phyloP scores from a whole-genome alignment of 345 rosid genomes.

The Citrus unshiu region DNA sequence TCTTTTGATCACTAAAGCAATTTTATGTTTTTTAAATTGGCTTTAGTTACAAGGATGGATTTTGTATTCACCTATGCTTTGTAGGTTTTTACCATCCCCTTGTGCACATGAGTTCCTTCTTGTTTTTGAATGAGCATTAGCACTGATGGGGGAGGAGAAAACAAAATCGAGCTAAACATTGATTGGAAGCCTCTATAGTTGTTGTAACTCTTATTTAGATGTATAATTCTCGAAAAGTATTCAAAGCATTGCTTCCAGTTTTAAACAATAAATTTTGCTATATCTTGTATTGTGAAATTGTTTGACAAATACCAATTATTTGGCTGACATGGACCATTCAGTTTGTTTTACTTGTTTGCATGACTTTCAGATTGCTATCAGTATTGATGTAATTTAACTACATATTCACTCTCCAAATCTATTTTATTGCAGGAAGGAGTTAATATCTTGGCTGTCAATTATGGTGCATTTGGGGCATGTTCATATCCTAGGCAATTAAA shows the following conservation, averaged over 20 bases:
- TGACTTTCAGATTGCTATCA: background rate
- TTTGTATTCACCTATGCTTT: background rate
- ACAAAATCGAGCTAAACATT: background rate
- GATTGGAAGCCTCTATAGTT: background rate
- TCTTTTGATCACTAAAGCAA: background rate
- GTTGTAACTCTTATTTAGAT: background rate
- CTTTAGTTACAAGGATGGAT: background rate
- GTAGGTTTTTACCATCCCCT: background rate
- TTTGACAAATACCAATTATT: background rate
- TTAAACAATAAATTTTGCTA: background rate
- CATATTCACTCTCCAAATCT: background rate
- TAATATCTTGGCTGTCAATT: conserved; percentile 75
- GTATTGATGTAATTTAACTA: background rate
- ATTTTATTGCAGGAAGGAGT: conserved; percentile 62
- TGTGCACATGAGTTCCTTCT: background rate
- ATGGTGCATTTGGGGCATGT: conserved; percentile 80
- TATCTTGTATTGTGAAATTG: background rate
- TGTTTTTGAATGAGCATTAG: background rate
- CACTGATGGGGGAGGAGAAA: background rate
- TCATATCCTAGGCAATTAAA: conserved; percentile 69
- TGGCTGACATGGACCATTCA: background rate
- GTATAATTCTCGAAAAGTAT: background rate
- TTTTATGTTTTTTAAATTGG: background rate
- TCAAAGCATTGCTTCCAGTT: background rate
- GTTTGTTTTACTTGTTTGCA: background rate